A percentile compares a stretch with the other conserved stretches of the same genome.
Conservation (phyloP, 2,329 filamentous ascomycete species). For the Fusarium bactridioides region DNA sequence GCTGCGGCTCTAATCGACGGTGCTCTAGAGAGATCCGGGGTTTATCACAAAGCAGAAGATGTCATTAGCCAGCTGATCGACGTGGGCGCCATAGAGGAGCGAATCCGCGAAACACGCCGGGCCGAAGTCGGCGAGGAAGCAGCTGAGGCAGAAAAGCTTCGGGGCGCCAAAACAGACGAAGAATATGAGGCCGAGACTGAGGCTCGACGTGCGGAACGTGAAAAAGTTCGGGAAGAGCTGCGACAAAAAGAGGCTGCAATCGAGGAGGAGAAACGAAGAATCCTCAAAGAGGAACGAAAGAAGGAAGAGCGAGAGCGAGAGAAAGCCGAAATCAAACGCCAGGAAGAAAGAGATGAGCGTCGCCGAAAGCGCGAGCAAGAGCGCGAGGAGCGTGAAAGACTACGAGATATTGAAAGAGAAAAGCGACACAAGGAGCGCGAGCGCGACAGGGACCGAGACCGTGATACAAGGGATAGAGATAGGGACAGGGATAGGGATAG, state of each 20-base stretch:
- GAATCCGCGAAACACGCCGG: conserved; percentile 72
- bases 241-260: conserved; percentile 66
- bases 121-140: conserved; percentile 74
- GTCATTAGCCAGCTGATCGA: conserved; percentile 75
- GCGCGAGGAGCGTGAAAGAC: conserved; percentile 62
- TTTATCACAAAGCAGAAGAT: conserved; percentile 75
- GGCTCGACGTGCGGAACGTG: conserved; percentile 66
- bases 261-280: conserved; percentile 67
- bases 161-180: conserved; percentile 76
- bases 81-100: conserved; percentile 70
- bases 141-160: conserved; percentile 69
- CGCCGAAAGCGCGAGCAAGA: conserved; percentile 61
- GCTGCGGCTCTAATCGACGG: conserved; percentile 80
- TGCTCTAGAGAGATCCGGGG: conserved; percentile 76
- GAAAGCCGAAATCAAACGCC: conserved; percentile 58
- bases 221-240: conserved; percentile 67
- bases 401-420: conserved; percentile 52
- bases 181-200: conserved; percentile 75
- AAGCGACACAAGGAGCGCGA: conserved; percentile 52
- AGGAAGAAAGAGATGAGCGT: conserved; percentile 60
- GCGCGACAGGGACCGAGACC: conserved; percentile 40
- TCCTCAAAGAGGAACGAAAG: conserved; percentile 65
- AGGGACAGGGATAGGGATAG: conserved; percentile 45
- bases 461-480: conserved; percentile 27
- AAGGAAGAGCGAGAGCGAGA: conserved; percentile 58